phyloP scores from a whole-genome alignment of 495 filamentous ascomycete genomes.

The Penicillium taxi region DNA sequence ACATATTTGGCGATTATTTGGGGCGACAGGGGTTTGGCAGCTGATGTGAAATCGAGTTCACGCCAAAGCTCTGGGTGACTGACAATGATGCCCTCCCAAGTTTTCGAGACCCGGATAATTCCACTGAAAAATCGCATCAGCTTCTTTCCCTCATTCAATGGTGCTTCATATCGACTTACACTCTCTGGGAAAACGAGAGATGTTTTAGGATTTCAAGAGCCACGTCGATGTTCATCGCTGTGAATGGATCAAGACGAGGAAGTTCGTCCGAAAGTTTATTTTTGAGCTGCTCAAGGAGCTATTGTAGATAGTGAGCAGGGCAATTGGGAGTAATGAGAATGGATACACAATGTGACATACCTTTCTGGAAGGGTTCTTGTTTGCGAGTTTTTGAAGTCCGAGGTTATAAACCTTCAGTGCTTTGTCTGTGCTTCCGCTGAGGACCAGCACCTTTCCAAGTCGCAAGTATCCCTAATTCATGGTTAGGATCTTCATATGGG shows the following conservation, averaged over 20 bases:
- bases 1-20: too few species aligned
- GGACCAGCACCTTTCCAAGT: conserved; percentile 51
- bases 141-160: background rate
- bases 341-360: conserved; percentile 24
- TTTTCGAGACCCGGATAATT: conserved; percentile 45
- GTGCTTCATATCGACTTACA: conserved; percentile 31
- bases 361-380: conserved; percentile 35
- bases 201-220: conserved; percentile 36
- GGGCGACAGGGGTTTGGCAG: too few species aligned
- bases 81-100: conserved; percentile 43
- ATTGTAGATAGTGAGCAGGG: conserved; percentile 5
- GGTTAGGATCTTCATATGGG: background rate
- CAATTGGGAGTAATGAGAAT: background rate
- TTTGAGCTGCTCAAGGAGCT: conserved; percentile 39
- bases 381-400: conserved; percentile 44
- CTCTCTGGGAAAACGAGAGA: conserved; percentile 41
- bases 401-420: conserved; percentile 56
- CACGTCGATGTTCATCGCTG: conserved; percentile 42
- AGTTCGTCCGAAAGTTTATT: conserved; percentile 35
- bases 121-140: conserved; percentile 30
- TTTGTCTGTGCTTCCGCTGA: conserved; percentile 44
- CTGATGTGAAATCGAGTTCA: too few species aligned
- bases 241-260: conserved; percentile 37
- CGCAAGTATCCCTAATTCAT: conserved; percentile 53
- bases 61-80: too few species aligned